Evolutionary conservation across 495 filamentous ascomycete genomes (phyloP).

Genomic region (Penicillium samsonianum): DNA sequence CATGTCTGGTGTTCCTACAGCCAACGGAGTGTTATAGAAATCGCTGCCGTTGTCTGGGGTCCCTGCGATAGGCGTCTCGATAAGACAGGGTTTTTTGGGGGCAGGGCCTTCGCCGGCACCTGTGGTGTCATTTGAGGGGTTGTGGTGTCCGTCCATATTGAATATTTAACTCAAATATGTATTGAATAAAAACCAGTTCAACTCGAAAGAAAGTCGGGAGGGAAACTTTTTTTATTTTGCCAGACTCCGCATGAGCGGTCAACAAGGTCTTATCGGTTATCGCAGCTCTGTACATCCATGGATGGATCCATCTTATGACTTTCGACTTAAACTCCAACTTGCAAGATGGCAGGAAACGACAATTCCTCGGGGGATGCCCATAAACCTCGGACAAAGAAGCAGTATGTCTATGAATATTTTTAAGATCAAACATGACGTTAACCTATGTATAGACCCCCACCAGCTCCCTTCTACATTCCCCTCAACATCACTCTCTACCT

Average conservation of each 20-base stretch:
- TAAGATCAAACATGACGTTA: slow-evolving; percentile 12
- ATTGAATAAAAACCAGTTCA: slow-evolving; percentile 2
- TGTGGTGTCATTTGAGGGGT: slow-evolving; percentile 11
- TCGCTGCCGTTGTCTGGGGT: slow-evolving; percentile 45
- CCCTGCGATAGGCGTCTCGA: slow-evolving; percentile 37
- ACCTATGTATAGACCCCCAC: slow-evolving; percentile 41
- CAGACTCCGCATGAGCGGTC: slow-evolving; percentile 35
- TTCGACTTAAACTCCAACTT: neutral
- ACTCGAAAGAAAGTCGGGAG: slow-evolving; percentile 26
- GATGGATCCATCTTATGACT: neutral
- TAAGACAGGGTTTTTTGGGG: slow-evolving; percentile 26
- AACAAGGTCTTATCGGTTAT: slow-evolving; percentile 39
- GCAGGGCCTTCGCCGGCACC: slow-evolving; percentile 25
- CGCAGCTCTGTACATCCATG: slow-evolving; percentile 13
- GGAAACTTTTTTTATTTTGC: slow-evolving; percentile 38
- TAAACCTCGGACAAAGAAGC: slow-evolving; percentile 31
- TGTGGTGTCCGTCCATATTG: slow-evolving; percentile 49
- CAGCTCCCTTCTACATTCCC: slow-evolving; percentile 64
- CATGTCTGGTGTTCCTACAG: slow-evolving; percentile 29
- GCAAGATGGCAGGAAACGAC: slow-evolving; percentile 19
- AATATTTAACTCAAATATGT: slow-evolving; percentile 1
- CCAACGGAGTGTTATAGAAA: slow-evolving; percentile 45
- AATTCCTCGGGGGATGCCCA: slow-evolving; percentile 4
- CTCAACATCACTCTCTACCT: slow-evolving; percentile 75
- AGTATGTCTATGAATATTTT: slow-evolving; percentile 23